Percentiles rank a stretch among this genome's conserved stretches.
phyloP scores from a whole-genome alignment of 805 yeast genomes.

The Kodamaea leandrae region DNA sequence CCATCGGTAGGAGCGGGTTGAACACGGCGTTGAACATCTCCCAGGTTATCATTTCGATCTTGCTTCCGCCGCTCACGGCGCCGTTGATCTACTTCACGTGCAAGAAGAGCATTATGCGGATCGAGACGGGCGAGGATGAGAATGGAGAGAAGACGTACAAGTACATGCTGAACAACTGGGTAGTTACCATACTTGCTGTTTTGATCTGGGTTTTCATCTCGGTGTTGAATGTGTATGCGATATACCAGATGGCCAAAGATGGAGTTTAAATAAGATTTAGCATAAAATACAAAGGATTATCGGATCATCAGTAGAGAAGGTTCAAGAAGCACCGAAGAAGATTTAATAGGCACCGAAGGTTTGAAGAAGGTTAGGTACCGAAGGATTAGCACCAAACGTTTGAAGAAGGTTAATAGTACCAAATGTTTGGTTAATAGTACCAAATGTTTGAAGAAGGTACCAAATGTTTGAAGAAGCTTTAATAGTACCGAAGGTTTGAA shows the following conservation, averaged over 20 bases:
- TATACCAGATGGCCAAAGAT: conserved; percentile 38
- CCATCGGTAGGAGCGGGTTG: conserved; percentile 73
- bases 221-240: conserved; percentile 65
- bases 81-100: conserved; percentile 84
- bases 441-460: too few relatives aligned
- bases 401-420: too few relatives aligned
- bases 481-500: too few relatives aligned
- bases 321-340: too few relatives aligned
- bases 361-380: too few relatives aligned
- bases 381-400: too few relatives aligned
- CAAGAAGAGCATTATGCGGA: conserved; percentile 63
- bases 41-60: conserved; percentile 78
- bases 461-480: too few relatives aligned
- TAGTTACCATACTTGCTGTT: conserved; percentile 50
- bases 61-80: conserved; percentile 80
- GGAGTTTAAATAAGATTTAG: conserved; percentile 21
- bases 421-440: too few relatives aligned
- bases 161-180: conserved; percentile 63
- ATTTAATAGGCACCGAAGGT: too few relatives aligned
- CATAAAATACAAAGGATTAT: not conserved
- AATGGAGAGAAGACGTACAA: conserved; percentile 28
- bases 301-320: not conserved
- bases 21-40: conserved; percentile 74
- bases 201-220: conserved; percentile 70
- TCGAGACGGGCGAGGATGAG: conserved; percentile 27